Evolutionary conservation across 2,329 filamentous ascomycete species (phyloP).

Genomic region (Domatiomyces catenatus): DNA sequence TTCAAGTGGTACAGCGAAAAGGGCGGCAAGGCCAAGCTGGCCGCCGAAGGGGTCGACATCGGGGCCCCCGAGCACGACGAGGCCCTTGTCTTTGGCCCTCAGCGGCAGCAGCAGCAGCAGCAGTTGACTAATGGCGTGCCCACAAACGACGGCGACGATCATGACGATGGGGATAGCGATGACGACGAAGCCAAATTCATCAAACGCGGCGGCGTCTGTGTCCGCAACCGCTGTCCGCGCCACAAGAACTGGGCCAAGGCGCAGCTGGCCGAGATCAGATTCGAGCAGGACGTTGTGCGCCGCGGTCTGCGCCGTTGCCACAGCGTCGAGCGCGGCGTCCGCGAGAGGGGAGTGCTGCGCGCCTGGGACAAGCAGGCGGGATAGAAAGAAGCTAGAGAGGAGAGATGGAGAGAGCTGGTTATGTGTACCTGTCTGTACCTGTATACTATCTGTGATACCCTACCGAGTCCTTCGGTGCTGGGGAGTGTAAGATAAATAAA

Average conservation of each 20-base stretch:
- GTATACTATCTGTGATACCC: too few species aligned
- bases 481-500: too few species aligned
- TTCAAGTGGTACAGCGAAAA: constrained; percentile 29
- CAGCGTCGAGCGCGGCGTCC: constrained; percentile 9
- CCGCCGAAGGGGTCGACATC: constrained; percentile 8
- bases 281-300: constrained; percentile 15
- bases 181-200: constrained; percentile 6
- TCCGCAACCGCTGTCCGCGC: constrained; percentile 33
- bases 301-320: constrained; percentile 8
- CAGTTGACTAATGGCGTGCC: constrained; percentile 13
- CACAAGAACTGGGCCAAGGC: constrained; percentile 35
- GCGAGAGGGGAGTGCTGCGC: constrained; percentile 11
- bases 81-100: constrained; percentile 19
- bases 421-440: too few species aligned
- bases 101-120: constrained; percentile 11
- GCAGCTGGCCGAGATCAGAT: constrained; percentile 20
- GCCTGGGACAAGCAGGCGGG: constrained; percentile 8
- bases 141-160: constrained; percentile 17
- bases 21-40: constrained; percentile 22
- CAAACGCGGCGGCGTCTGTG: constrained; percentile 28
- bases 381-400: not conserved
- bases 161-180: constrained; percentile 20
- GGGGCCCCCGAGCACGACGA: constrained; percentile 25
- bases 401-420: too few species aligned
- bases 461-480: too few species aligned